Percentiles rank a stretch among this genome's conserved stretches.
These are phyloP conservation scores for Myxozyma lipomycoides DNA, from an alignment of 805 yeast genomes.

Conservation along the genomic window DNA sequence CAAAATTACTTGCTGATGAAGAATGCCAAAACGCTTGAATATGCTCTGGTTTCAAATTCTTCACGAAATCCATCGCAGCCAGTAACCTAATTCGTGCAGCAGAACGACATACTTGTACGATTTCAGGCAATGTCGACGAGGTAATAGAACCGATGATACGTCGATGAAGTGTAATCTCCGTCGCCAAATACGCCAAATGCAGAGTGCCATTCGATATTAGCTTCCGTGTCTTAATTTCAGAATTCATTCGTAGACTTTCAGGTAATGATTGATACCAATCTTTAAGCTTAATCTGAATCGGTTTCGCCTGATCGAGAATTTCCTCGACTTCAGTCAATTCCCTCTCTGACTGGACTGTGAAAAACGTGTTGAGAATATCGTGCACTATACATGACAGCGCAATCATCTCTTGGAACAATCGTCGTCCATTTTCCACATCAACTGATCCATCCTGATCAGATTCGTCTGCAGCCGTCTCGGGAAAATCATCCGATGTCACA, in stretches of 20 bases:
- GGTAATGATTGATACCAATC: conserved; percentile 40
- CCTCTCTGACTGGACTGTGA: conserved; percentile 62
- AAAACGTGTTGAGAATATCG: conserved; percentile 68
- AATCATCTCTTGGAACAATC: conserved; percentile 63
- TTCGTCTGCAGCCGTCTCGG: conserved; percentile 33
- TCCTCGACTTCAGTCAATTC: conserved; percentile 58
- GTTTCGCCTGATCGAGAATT: conserved; percentile 63
- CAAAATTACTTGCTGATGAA: conserved; percentile 25
- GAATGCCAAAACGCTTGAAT: conserved; percentile 33
- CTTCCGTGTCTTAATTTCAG: conserved; percentile 62
- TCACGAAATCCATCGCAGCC: conserved; percentile 32
- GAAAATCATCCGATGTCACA: conserved; percentile 45
- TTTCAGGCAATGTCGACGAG: conserved; percentile 43
- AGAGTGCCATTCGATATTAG: conserved; percentile 55
- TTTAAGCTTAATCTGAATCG: conserved; percentile 34
- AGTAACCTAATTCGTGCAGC: conserved; percentile 35
- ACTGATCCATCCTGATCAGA: conserved; percentile 48
- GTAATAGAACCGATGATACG: conserved; percentile 44
- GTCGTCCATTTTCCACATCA: conserved; percentile 67
- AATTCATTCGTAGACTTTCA: conserved; percentile 37
- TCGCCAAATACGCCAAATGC: conserved; percentile 31
- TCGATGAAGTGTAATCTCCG: conserved; percentile 32
- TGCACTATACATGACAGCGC: conserved; percentile 63
- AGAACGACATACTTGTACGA: conserved; percentile 24
- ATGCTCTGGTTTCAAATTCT: conserved; percentile 29